Evolutionary conservation across 1,284 basidiomycete genomes (phyloP), one percentile per base, ranked within the genome.

Genomic region (Pseudozyma tsukubaensis): DNA sequence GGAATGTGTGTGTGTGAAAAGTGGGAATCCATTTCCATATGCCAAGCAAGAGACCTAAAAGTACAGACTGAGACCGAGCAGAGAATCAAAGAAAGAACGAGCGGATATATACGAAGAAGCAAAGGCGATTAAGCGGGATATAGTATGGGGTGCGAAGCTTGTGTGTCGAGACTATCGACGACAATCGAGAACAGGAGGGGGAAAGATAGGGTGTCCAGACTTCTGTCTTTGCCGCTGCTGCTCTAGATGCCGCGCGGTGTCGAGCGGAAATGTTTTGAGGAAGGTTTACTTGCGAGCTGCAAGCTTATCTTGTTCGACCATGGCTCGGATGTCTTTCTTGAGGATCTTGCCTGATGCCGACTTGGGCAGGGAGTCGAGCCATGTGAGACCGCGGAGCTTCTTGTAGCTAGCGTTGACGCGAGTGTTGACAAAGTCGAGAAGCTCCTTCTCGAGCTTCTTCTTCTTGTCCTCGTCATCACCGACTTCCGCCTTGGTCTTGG

Each of bases 271-370:
- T n/a, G n/a, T 29, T 29, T 29, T 29, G 24, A 6, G 24, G 24
- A 3, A 29, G 24, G 6, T 29, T 40, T 52, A 61, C 49, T 60
- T 57, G 47, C 68, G 50, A 40, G 53, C 62, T n/a, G 39, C 9
- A 13, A 67, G 49, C 49, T 72, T 73, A 0, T 73, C 58, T 54
- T 69, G 53, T 39, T 74, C 63, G 57, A 61, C 72, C 59, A 70
- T 67, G 7, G 63, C 59, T 16, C 63, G 40, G 54, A 84, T 66
- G 52, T 83, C 79, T 48, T 78, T 72, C 58, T 82, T 83, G 14
- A 84, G 59, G 11, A 84, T 69, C 63, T 84, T 84, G 34, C 83
- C 83, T 8, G 81, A 68, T 4, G 73, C 71, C 34, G 63, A 76
- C 51, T 77, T 81, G 32, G 83, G 83, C 1, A 83, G 52, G 8